Conservation (phyloP, 2,329 filamentous ascomycete species). For the Scedosporium apiospermum region DNA sequence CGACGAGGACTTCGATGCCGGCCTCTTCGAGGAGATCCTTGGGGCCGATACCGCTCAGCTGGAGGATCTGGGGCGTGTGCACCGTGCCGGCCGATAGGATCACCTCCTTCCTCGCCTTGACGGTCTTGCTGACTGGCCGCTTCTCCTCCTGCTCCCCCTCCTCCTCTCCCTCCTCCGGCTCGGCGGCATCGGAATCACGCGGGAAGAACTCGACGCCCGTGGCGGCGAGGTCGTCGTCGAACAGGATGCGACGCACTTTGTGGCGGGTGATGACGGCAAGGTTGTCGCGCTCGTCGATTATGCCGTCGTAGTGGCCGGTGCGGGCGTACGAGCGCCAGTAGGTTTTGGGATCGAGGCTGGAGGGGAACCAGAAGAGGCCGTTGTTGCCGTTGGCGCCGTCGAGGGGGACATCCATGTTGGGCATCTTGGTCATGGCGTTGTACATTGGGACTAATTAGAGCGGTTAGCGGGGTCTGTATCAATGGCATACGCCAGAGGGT, state of each 20-base stretch:
- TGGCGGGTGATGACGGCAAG: slow-evolving; percentile 15
- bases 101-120: slow-evolving; percentile 22
- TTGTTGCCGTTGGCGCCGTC: slow-evolving; percentile 16
- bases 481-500: background rate
- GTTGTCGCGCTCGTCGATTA: slow-evolving; percentile 10
- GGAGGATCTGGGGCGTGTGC: slow-evolving; percentile 29
- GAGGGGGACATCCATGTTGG: slow-evolving; percentile 14
- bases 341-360: slow-evolving; percentile 14
- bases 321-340: slow-evolving; percentile 16
- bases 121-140: slow-evolving; percentile 11
- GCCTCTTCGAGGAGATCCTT: slow-evolving; percentile 21
- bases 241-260: slow-evolving; percentile 28
- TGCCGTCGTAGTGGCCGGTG: slow-evolving; percentile 17
- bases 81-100: slow-evolving; percentile 26
- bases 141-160: background rate
- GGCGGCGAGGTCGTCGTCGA: slow-evolving; percentile 21
- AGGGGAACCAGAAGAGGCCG: slow-evolving; percentile 18
- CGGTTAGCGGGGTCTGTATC: background rate
- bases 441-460: slow-evolving; percentile 11
- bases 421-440: slow-evolving; percentile 17
- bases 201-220: slow-evolving; percentile 14
- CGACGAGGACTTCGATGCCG: slow-evolving; percentile 25
- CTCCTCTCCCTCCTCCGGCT: slow-evolving; percentile 7
- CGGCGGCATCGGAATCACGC: slow-evolving; percentile 9
- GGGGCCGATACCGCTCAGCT: slow-evolving; percentile 34